Percentiles rank a stretch among this genome's conserved stretches.
Conservation (phyloP, 345 rosid genomes). For the Hirschfeldia incana region DNA sequence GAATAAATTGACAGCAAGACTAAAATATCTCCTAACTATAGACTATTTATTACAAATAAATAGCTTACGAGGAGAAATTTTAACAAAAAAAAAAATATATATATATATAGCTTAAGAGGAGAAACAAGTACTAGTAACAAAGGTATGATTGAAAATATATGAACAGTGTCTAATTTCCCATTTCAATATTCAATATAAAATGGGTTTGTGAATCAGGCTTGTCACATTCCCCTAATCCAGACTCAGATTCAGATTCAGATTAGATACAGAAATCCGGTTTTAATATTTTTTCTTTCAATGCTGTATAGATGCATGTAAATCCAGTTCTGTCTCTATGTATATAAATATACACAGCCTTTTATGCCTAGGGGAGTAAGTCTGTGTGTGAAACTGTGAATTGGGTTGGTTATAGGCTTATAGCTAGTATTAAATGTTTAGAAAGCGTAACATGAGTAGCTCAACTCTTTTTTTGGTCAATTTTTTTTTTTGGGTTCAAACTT, state of each 20-base stretch:
- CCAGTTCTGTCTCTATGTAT: conserved; percentile 7
- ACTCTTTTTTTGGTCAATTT: neutral
- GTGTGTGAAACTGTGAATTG: neutral
- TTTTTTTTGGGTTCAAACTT: too few species aligned
- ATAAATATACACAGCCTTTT: conserved; percentile 2
- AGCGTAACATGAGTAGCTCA: conserved; percentile 19
- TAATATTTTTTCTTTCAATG: neutral
- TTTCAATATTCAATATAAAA: neutral
- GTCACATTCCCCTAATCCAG: neutral
- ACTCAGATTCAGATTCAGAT: neutral
- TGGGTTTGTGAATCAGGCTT: neutral
- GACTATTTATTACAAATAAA: neutral
- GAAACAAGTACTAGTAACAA: neutral
- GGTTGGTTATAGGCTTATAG: neutral
- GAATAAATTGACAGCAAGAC: neutral
- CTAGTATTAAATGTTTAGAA: neutral
- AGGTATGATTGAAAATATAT: neutral
- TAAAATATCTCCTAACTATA: neutral
- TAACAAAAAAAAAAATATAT: too few species aligned
- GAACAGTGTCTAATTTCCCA: neutral
- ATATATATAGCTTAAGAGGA: too few species aligned
- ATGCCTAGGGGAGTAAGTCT: neutral
- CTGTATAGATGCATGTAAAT: conserved; percentile 1
- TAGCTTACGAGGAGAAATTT: neutral
- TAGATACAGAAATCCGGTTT: neutral